phyloP scores from a whole-genome alignment of 2,329 filamentous ascomycete genomes.

The Balansia obtecta region DNA sequence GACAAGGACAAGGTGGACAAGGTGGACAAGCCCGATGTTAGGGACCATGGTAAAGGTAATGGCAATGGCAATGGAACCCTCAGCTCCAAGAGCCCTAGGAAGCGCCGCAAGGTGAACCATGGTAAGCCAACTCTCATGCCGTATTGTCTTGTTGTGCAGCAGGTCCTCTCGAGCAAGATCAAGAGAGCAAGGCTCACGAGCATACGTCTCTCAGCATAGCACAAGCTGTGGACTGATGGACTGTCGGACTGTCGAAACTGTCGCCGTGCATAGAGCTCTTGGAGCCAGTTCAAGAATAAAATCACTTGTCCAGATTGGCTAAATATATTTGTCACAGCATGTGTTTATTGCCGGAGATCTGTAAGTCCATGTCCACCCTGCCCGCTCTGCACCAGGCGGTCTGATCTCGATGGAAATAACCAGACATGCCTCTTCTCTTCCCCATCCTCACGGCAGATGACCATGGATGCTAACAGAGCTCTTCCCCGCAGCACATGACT shows the following conservation, averaged over 20 bases:
- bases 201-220: background rate
- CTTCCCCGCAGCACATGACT: slow-evolving; percentile 63
- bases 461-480: slow-evolving; percentile 9
- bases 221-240: background rate
- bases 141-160: background rate
- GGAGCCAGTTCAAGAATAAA: too few species aligned
- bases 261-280: background rate
- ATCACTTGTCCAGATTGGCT: background rate
- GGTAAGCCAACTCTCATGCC: slow-evolving; percentile 41
- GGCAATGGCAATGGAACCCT: background rate
- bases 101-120: slow-evolving; percentile 82
- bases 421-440: background rate
- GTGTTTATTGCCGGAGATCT: slow-evolving; percentile 82
- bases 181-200: background rate
- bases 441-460: background rate
- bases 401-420: background rate
- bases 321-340: slow-evolving; percentile 38
- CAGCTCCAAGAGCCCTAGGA: slow-evolving; percentile 52
- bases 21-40: slow-evolving; percentile 8
- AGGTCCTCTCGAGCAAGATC: background rate
- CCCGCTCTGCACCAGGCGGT: background rate
- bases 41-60: background rate
- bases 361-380: slow-evolving; percentile 51
- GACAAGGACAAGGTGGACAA: slow-evolving; percentile 16
- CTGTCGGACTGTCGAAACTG: too few species aligned